A percentile compares a stretch with the other conserved stretches of the same genome.
These are phyloP conservation scores for Kodamaea kakaduensis DNA, from an alignment of 805 yeast genomes.

Conservation along the genomic window DNA sequence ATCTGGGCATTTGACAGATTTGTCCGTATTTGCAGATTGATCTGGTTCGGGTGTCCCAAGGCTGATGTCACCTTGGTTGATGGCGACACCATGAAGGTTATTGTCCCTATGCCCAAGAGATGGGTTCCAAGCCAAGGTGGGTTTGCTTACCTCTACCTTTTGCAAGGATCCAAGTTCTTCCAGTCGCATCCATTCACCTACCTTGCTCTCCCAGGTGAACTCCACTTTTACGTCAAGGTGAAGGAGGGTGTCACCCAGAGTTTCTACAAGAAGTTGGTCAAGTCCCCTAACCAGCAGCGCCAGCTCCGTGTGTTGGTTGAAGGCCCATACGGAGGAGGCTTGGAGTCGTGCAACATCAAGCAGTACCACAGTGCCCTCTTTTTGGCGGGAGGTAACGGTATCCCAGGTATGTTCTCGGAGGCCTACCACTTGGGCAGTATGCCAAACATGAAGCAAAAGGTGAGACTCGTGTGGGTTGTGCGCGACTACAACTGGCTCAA, in stretches of 20 bases:
- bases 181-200: conserved; percentile 64
- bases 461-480: conserved; percentile 55
- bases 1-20: conserved; percentile 39
- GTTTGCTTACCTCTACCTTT: conserved; percentile 53
- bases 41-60: conserved; percentile 32
- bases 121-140: conserved; percentile 62
- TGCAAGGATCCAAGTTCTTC: conserved; percentile 47
- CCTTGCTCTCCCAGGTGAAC: conserved; percentile 18
- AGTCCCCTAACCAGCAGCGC: conserved; percentile 25
- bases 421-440: conserved; percentile 23
- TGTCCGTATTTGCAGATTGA: conserved; percentile 28
- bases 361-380: conserved; percentile 31
- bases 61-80: conserved; percentile 35
- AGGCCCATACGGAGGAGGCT: conserved; percentile 29
- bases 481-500: conserved; percentile 46
- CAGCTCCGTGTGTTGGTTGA: conserved; percentile 29
- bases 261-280: conserved; percentile 20
- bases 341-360: conserved; percentile 16
- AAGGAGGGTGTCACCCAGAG: conserved; percentile 50
- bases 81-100: conserved; percentile 46
- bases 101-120: conserved; percentile 47
- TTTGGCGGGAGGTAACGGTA: conserved; percentile 38
- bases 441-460: background rate
- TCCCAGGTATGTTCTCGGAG: conserved; percentile 34
- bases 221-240: conserved; percentile 41